Conservation (phyloP, 352 stramenopile species). For the Phytopythium mirpurense region DNA sequence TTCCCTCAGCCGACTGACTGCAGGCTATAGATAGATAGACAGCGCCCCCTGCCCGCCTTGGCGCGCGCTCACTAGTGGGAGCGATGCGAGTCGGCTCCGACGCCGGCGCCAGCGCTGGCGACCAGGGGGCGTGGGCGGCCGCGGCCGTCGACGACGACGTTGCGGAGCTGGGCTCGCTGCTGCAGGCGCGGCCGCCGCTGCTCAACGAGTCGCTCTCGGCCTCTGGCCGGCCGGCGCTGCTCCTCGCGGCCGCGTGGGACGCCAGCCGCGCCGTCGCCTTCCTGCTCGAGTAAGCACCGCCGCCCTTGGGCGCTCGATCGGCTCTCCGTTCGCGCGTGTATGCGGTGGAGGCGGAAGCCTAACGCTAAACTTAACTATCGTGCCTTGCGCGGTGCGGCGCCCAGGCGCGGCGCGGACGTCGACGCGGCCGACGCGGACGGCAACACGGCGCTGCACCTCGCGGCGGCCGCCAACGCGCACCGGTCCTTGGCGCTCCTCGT, state of each 20-base stretch:
- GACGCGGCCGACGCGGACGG: constrained; percentile 8
- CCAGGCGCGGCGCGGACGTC: constrained; percentile 6
- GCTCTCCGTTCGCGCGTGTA: no score
- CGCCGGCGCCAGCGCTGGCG: background rate
- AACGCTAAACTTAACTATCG: no score
- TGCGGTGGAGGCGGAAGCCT: no score
- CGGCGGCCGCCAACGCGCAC: constrained; percentile 7
- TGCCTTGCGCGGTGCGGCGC: background rate
- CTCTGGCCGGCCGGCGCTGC: constrained; percentile 11
- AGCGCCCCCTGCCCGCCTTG: no score
- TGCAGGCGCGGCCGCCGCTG: background rate
- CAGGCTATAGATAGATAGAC: no score
- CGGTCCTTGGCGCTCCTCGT: constrained; percentile 4
- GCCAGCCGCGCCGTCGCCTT: constrained; percentile 6
- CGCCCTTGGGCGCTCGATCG: no score
- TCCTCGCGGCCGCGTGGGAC: constrained; percentile 13
- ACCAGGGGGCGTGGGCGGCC: background rate
- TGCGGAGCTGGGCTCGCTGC: background rate
- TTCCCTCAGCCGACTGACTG: background rate
- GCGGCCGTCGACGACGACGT: constrained; percentile 3
- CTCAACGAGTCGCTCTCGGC: constrained; percentile 4
- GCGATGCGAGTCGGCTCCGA: no score
- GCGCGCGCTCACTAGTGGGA: no score
- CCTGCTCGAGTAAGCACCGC: constrained; percentile 6
- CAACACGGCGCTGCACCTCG: constrained; percentile 12